Evolutionary conservation across 768 basidiomycete genomes (phyloP), one percentile per base, ranked within the genome.

Genomic region (Phaffia australis): DNA sequence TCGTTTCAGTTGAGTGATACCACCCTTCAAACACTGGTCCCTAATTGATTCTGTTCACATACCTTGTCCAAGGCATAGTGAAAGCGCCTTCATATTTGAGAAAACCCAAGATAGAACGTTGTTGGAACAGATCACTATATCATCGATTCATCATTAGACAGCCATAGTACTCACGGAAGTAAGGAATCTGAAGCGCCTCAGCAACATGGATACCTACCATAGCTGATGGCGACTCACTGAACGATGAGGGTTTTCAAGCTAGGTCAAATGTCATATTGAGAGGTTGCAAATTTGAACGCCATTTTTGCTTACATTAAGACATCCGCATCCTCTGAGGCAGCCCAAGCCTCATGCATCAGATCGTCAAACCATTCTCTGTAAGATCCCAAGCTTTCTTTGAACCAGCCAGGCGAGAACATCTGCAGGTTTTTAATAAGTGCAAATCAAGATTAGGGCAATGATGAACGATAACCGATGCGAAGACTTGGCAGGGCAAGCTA

Each of bases 341-440:
- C 76, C 84, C 84, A 87, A 14, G 84, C 77, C 70, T 86, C 84
- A 32, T 79, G 59, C 15, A 86, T 78, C 25, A 85, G 77, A 55
- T 83, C 79, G 71, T 87, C 84, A 8, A 87, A 79, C 85, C 85
- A 87, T 21, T 79, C 76, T 15, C 84, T 79, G 76, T 85, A 87
- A 79, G 83, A 71, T 3, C 78, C 77, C 5, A 87, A 70, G 64
- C 82, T 82, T 71, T 84, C 81, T 71, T 80, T 84, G 79, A 87
- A 85, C 71, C 85, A 87, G 23, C 84, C 83, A 0, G 84, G 84
- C 9, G 84, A 85, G 73, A 86, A 85, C 83, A 86, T 85, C 83
- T 83, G 70, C 4, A 11, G 35, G 35, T 42, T 42, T 42, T 6
- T 30, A 25, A 14, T 5, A 29, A 27, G 18, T 9, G 5, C 23